Percentiles rank a stretch among this genome's conserved stretches.
Evolutionary conservation across 2,329 filamentous ascomycete species (phyloP).

Genomic region (Fusarium secorum): DNA sequence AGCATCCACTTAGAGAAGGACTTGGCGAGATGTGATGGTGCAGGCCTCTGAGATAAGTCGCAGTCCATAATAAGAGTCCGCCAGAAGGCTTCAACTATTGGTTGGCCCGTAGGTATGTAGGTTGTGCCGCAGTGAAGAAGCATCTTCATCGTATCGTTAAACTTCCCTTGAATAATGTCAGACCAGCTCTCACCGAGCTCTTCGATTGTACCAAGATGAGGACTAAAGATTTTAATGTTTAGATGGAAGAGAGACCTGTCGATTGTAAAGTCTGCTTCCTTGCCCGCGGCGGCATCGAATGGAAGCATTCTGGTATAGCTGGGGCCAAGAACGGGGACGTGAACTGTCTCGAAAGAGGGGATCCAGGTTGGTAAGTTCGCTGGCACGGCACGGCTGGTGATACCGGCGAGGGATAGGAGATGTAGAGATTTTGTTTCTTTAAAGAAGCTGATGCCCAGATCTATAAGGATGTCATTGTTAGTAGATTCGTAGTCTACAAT

Average conservation of each 20-base stretch:
- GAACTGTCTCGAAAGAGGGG: slow-evolving; percentile 33
- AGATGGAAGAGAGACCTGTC: background rate
- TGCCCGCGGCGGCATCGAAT: background rate
- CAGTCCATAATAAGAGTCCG: background rate
- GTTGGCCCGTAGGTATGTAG: background rate
- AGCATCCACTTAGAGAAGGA: background rate
- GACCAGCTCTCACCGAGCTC: background rate
- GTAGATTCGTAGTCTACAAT: slow-evolving; percentile 30
- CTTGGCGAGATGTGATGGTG: background rate
- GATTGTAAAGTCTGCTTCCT: background rate
- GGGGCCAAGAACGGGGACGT: slow-evolving; percentile 20
- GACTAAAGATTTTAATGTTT: background rate
- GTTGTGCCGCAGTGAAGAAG: background rate
- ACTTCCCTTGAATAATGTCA: background rate
- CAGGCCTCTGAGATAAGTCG: background rate
- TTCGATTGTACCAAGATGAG: background rate
- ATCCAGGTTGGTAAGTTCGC: slow-evolving; percentile 31
- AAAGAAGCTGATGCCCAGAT: slow-evolving; percentile 18
- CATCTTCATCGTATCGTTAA: background rate
- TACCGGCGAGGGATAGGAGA: slow-evolving; percentile 32
- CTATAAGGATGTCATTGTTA: slow-evolving; percentile 25
- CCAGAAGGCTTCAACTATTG: background rate
- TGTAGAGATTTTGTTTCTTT: slow-evolving; percentile 28
- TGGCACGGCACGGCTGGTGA: slow-evolving; percentile 14
- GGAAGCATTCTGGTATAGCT: background rate